Base-by-base conservation (phyloP, 768 basidiomycete species). In the Termitomyces sp. region DNA sequence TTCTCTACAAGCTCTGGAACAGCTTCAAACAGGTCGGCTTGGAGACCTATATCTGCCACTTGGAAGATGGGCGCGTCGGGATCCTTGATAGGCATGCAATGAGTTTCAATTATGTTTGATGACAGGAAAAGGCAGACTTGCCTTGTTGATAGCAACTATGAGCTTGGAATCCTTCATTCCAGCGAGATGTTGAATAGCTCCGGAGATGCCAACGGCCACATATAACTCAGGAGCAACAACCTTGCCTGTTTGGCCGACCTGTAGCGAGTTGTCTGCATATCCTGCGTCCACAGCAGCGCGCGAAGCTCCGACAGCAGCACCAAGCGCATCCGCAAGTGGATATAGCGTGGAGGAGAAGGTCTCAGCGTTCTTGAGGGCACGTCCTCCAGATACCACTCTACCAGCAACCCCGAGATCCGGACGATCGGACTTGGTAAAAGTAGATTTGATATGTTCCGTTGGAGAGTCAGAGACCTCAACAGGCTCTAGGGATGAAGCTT, bases 151-250 rank as follows among this genome's bases (percentile, higher is more conserved):
- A 4, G 97, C 97, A 32, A 97, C 96, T 58, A 99, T 99, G 60
- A 98, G 77, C 75, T 98, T 99, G 11, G 92, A 94, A 65, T 98
- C 97, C 70, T 99, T 99, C 97, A 98, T 99, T 9, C 97, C 97
- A 21, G 97, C 97, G 53, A 98, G 76, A 75, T 99, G 97, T 73
- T 99, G 97, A 64, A 98, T 99, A 14, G 97, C 97, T 17, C 97
- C 97, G 9, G 94, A 97, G 63, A 99, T 98, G 49, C 97, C 97
- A 47, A 98, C 71, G 3, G 97, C 97, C 71, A 98, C 82, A 72
- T 99, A 99, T 51, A 99, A 74, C 67, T 96, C 91, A 0, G 97
- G 96, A 2, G 97, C 96, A 42, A 98, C 95, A 35, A 99, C 90
- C 72, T 98, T 98, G 53, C 97, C 97, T 0, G 97, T 99, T 76